phyloP scores from a whole-genome alignment of 441 rosid genomes.

The Gossypium schwendimanii region DNA sequence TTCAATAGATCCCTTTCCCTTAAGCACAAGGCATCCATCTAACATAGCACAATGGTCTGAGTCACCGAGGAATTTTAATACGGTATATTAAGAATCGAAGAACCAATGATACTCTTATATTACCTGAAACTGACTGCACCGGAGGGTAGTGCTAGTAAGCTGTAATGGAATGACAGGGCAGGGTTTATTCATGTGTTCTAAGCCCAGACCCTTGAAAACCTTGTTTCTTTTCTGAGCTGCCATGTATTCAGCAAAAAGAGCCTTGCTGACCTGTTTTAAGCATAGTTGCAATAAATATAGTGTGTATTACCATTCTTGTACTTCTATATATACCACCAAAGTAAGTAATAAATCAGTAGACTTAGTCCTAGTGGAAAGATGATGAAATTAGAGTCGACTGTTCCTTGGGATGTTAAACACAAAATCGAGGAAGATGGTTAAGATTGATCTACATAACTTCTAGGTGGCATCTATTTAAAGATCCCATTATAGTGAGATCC shows the following conservation, averaged over 20 bases:
- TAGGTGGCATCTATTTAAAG: too few species aligned
- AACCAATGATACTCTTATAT: not conserved
- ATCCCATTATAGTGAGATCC: too few species aligned
- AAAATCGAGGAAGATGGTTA: not conserved
- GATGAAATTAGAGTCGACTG: not conserved
- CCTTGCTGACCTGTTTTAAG: conserved; percentile 69
- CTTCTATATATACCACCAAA: not conserved
- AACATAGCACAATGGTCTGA: conserved; percentile 17
- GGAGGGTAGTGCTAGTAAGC: conserved; percentile 58
- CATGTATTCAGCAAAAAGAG: conserved; percentile 63
- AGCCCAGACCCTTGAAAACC: conserved; percentile 63
- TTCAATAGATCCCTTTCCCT: conserved; percentile 84
- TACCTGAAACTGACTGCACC: conserved; percentile 71
- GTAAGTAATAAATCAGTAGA: not conserved
- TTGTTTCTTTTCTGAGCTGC: conserved; percentile 55
- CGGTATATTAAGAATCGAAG: not conserved
- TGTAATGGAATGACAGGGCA: conserved; percentile 56
- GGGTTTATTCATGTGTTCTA: conserved; percentile 77
- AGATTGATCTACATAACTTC: conserved; percentile 1
- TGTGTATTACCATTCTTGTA: not conserved
- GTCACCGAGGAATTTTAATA: not conserved
- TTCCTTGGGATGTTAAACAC: not conserved
- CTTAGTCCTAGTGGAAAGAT: not conserved
- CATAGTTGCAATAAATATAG: too few species aligned
- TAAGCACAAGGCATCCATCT: conserved; percentile 59